Conservation (phyloP, 352 stramenopile genomes). For the Pythium brachiatum region DNA sequence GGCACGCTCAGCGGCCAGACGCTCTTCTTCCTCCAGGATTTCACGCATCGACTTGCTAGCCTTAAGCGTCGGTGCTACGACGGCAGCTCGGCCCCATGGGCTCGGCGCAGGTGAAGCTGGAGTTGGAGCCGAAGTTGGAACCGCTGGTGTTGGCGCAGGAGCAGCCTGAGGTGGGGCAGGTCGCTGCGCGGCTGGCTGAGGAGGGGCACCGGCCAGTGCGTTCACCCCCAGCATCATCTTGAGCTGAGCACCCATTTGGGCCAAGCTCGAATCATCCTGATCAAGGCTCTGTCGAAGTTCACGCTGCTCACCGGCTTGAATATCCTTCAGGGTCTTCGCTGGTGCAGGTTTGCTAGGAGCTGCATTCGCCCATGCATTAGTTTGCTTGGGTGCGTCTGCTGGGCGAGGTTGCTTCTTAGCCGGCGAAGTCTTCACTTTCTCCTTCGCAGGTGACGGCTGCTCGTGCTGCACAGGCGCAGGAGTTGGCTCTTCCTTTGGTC, state of each 20-base stretch:
- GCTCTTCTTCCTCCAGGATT: constrained; percentile 81
- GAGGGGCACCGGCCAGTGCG: neutral
- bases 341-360: constrained; percentile 5
- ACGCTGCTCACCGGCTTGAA: constrained; percentile 78
- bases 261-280: constrained; percentile 44
- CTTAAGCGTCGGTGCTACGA: constrained; percentile 25
- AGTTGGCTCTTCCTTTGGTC: neutral
- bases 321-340: constrained; percentile 70
- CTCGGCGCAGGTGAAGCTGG: constrained; percentile 25
- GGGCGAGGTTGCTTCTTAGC: constrained; percentile 35
- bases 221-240: constrained; percentile 89
- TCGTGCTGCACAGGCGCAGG: constrained; percentile 19
- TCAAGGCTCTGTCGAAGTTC: constrained; percentile 57
- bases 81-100: constrained; percentile 48
- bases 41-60: constrained; percentile 75
- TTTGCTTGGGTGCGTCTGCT: constrained; percentile 21
- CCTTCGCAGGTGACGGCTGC: constrained; percentile 24
- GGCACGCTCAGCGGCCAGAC: constrained; percentile 61
- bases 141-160: constrained; percentile 6
- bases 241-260: constrained; percentile 80
- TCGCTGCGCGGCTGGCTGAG: neutral
- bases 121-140: constrained; percentile 8
- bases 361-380: constrained; percentile 41
- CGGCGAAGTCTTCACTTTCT: constrained; percentile 24
- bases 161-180: constrained; percentile 5